Evolutionary conservation across 495 filamentous ascomycete genomes (phyloP).

Genomic region (Astrocystis sublimbata): DNA sequence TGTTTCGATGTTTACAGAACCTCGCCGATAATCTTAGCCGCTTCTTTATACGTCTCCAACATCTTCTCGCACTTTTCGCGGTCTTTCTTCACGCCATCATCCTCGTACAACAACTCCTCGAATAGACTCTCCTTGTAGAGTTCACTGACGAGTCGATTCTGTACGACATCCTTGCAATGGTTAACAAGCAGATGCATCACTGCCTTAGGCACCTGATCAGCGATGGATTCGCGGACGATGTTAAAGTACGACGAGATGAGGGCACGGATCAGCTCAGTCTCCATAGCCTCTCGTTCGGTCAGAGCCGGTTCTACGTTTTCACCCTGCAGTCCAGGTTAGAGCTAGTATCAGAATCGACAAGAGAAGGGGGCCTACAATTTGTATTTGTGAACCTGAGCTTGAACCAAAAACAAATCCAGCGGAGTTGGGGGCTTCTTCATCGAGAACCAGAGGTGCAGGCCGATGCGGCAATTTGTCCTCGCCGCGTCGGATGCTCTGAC

Average conservation of each 20-base stretch:
- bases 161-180: slow-evolving; percentile 94
- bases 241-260: slow-evolving; percentile 98
- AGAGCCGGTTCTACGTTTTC: slow-evolving; percentile 72
- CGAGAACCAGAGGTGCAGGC: slow-evolving; percentile 32
- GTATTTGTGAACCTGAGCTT: too few relatives aligned
- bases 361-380: slow-evolving; percentile 24
- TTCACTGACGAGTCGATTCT: slow-evolving; percentile 93
- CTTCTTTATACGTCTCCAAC: slow-evolving; percentile 91
- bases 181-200: slow-evolving; percentile 99
- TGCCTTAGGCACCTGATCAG: slow-evolving; percentile 96
- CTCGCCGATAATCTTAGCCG: slow-evolving; percentile 95
- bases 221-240: slow-evolving; percentile 95
- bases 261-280: slow-evolving; percentile 94
- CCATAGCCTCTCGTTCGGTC: slow-evolving; percentile 92
- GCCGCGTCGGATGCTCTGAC: slow-evolving; percentile 76
- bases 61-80: slow-evolving; percentile 97
- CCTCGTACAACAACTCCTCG: slow-evolving; percentile 91
- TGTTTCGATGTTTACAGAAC: slow-evolving; percentile 62
- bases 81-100: slow-evolving; percentile 95
- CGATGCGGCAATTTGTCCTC: slow-evolving; percentile 60
- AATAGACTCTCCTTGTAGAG: slow-evolving; percentile 95
- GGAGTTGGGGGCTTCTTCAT: slow-evolving; percentile 38
- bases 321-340: slow-evolving; percentile 41
- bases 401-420: slow-evolving; percentile 38
- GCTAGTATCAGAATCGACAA: background rate